A percentile compares a stretch with the other conserved stretches of the same genome.
phyloP scores from a whole-genome alignment of 345 rosid genomes.

The Clarkia xantiana region DNA sequence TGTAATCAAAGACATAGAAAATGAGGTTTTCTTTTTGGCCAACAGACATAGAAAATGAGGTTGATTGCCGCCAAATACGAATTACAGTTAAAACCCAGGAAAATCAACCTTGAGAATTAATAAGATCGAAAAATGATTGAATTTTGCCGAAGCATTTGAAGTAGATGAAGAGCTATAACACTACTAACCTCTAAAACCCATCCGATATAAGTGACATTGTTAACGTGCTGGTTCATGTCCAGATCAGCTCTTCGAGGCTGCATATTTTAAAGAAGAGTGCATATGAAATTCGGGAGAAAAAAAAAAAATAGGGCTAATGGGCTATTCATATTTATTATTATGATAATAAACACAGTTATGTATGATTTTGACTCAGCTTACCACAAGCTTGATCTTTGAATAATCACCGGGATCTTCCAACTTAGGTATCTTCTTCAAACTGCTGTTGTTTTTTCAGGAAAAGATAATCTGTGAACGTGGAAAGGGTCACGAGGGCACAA shows the following conservation, averaged over 20 bases:
- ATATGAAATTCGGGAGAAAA: not conserved
- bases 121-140: not conserved
- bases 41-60: no score
- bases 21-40: no score
- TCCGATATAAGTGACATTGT: constrained; percentile 78
- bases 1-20: constrained; percentile 17
- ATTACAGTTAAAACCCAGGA: no score
- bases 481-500: not conserved
- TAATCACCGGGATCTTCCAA: constrained; percentile 60
- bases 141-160: no score
- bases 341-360: not conserved
- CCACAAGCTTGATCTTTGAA: constrained; percentile 64
- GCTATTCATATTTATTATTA: not conserved
- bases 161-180: not conserved
- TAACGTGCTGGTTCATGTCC: constrained; percentile 96
- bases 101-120: not conserved
- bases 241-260: constrained; percentile 91
- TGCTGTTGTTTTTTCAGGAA: constrained; percentile 69
- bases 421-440: constrained; percentile 62
- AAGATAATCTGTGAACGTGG: constrained; percentile 38
- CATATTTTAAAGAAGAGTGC: constrained; percentile 2
- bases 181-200: constrained; percentile 84
- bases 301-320: not conserved
- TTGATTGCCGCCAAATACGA: no score
- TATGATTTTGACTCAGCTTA: constrained; percentile 11